Base-by-base conservation (phyloP, 106 monocot genomes). In the Platanthera zijinensis region DNA sequence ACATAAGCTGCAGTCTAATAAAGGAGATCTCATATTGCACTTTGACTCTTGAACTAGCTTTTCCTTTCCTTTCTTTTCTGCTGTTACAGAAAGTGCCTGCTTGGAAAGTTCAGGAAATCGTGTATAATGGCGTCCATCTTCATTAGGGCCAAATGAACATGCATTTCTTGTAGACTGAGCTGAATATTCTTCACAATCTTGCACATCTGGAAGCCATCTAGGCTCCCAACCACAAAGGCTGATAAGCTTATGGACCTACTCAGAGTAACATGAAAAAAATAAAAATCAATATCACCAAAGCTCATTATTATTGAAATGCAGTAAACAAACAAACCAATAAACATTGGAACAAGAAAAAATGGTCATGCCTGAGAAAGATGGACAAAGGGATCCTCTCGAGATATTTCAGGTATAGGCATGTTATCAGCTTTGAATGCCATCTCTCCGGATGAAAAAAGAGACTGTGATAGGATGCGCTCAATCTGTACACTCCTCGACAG, bases 221-320 rank as follows among this genome's bases (percentile, higher is more conserved):
- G 97, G 88, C 78, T 99, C 97, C 97, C 97, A 99, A 68, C 97
- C 97, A 84, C 97, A 99, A 39, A 99, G 77, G 82, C 97, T 94
- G 64, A 99, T 92, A 74, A 94, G 80, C 80, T 90, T 99, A 73
- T 91, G 94, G 19, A 91, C 93, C 93, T 97, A 74, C 8, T 71
- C 50, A 79, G 13, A 74, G 76, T 80, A 59, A 82, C 30, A 73
- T 8, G 69, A 17, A 8, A 49, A 32, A 68, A 45, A 76, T n/a
- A 19, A 59, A 1, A 21, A 77, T 5, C 78, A 50, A 22, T 73
- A 72, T 56, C 7, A 10, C 28, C 4, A 82, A 82, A n/a, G 47
- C 67, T 70, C 45, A 70, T 48, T 17, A 13, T 30, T 53, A 12
- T n/a, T 48, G 22, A 66, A 66, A 28, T 70, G 17, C 70, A 70